Evolutionary conservation across 1,139 yeast species (phyloP).

Genomic region (Candida labiduridarum): DNA sequence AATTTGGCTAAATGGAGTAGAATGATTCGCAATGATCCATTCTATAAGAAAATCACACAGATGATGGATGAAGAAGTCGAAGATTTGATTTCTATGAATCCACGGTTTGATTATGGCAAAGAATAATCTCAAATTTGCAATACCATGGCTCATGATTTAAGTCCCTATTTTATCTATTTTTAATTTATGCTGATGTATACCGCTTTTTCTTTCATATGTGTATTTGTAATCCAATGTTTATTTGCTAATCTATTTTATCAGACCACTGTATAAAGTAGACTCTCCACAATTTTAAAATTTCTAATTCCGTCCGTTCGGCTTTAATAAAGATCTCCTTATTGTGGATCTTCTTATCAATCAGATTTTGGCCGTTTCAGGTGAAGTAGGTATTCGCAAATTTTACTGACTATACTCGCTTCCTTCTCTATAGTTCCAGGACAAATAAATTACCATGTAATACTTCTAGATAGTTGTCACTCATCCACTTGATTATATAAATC

Average conservation of each 20-base stretch:
- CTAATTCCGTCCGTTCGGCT: background rate
- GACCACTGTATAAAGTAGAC: background rate
- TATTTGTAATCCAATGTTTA: too few relatives aligned
- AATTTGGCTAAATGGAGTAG: slow-evolving; percentile 42
- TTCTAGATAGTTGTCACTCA: too few relatives aligned
- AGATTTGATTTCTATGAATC: slow-evolving; percentile 17
- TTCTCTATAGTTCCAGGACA: background rate
- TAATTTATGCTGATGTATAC: background rate
- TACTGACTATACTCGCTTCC: background rate
- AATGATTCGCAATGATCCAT: slow-evolving; percentile 33
- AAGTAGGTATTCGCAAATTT: background rate
- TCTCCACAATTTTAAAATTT: background rate
- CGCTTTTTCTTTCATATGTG: background rate
- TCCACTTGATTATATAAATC: too few relatives aligned
- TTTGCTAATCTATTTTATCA: too few relatives aligned
- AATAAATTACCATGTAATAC: too few relatives aligned
- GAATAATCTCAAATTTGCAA: background rate
- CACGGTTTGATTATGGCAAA: slow-evolving; percentile 16
- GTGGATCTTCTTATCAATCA: background rate
- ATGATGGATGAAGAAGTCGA: slow-evolving; percentile 33
- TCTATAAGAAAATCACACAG: slow-evolving; percentile 29
- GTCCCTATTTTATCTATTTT: background rate
- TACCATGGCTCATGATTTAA: background rate
- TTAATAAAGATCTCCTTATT: background rate
- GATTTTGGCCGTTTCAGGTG: too few relatives aligned